Evolutionary conservation across 169 alveolate genomes (phyloP).

Genomic region (Cryptosporidium tyzzeri): DNA sequence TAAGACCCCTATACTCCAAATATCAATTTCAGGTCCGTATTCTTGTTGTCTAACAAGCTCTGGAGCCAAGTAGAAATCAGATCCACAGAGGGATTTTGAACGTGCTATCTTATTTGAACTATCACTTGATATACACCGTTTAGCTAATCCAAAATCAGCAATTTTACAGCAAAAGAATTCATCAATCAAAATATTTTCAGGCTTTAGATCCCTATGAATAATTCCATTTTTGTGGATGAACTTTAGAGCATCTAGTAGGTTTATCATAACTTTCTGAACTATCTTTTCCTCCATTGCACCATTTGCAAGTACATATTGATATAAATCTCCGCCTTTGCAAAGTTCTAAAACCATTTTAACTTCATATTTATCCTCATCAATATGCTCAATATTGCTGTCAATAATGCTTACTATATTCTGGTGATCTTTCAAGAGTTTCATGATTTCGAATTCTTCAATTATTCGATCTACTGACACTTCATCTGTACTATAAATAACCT

Average conservation of each 20-base stretch:
- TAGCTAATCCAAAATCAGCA: conserved; percentile 82
- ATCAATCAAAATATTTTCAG: conserved; percentile 67
- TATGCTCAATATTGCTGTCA: conserved; percentile 40
- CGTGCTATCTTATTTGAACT: conserved; percentile 58
- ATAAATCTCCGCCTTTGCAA: conserved; percentile 81
- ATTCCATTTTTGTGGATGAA: conserved; percentile 77
- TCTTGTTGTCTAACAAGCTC: conserved; percentile 81
- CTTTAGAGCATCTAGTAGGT: conserved; percentile 74
- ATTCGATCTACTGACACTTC: conserved; percentile 45
- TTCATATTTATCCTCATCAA: conserved; percentile 59
- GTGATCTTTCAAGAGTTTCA: conserved; percentile 42
- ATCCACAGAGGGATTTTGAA: conserved; percentile 79
- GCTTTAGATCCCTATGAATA: conserved; percentile 77
- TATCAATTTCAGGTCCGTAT: conserved; percentile 82
- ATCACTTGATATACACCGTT: conserved; percentile 16
- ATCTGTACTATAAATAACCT: conserved; percentile 45
- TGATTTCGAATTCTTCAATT: conserved; percentile 51
- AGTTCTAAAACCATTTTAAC: conserved; percentile 77
- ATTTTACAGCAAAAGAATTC: conserved; percentile 62
- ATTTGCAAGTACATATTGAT: conserved; percentile 53
- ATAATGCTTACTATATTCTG: conserved; percentile 44
- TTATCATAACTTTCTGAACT: conserved; percentile 59
- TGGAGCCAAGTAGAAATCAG: conserved; percentile 82
- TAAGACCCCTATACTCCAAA: conserved; percentile 81
- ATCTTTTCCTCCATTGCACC: conserved; percentile 56